These are phyloP conservation scores for Vanderwaltozyma tropicalis DNA, from an alignment of 805 yeast genomes.

Conservation along the genomic window DNA sequence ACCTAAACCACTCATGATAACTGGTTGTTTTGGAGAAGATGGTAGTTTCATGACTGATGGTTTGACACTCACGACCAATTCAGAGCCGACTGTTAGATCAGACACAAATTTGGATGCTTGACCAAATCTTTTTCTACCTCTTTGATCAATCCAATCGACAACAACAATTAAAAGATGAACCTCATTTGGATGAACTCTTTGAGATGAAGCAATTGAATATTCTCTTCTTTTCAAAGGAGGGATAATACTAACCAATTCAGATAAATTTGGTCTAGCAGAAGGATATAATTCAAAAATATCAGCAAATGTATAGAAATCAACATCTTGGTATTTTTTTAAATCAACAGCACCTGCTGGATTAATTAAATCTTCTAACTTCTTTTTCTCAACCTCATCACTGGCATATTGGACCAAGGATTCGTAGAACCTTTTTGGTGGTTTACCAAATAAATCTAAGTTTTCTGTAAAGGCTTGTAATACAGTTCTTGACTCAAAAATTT, in stretches of 20 bases:
- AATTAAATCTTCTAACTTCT: conserved; percentile 49
- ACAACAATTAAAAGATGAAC: conserved; percentile 88
- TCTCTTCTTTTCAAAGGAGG: conserved; percentile 93
- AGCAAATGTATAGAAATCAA: conserved; percentile 66
- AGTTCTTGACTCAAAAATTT: conserved; percentile 60
- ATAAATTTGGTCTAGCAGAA: conserved; percentile 68
- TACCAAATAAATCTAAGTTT: conserved; percentile 81
- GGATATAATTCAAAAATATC: conserved; percentile 73
- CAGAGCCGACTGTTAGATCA: conserved; percentile 68
- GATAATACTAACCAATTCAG: conserved; percentile 59
- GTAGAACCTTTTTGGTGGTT: conserved; percentile 90
- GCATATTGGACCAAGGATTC: conserved; percentile 72
- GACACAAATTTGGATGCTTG: conserved; percentile 89
- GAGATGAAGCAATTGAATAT: conserved; percentile 95
- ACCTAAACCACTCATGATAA: conserved; percentile 94
- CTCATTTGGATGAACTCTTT: conserved; percentile 80
- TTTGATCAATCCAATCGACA: conserved; percentile 86
- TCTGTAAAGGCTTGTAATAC: conserved; percentile 72
- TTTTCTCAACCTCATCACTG: conserved; percentile 55
- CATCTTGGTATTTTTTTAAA: conserved; percentile 77
- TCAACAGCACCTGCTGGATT: conserved; percentile 76
- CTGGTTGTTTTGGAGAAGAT: conserved; percentile 74
- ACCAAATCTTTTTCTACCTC: conserved; percentile 80
- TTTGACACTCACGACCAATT: conserved; percentile 86
- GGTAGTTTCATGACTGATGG: conserved; percentile 97